Conservation (phyloP, 2,329 filamentous ascomycete species). For the Microdochium nivale region DNA sequence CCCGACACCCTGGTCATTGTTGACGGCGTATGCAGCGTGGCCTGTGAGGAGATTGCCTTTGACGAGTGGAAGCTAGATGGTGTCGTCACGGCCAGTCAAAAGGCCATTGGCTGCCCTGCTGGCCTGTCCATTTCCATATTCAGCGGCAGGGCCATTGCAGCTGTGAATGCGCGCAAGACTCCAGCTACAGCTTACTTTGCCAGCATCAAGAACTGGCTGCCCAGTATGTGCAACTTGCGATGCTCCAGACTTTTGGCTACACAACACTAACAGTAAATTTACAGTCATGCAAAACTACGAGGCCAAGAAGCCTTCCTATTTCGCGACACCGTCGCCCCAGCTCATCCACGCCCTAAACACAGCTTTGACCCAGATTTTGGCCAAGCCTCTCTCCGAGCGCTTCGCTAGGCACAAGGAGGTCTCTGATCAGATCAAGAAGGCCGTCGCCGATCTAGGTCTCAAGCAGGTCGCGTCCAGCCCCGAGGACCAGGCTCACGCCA, state of each 20-base stretch:
- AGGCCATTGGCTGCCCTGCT: slow-evolving; percentile 92
- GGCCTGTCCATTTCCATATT: slow-evolving; percentile 92
- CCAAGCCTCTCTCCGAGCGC: slow-evolving; percentile 70
- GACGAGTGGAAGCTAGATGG: slow-evolving; percentile 91
- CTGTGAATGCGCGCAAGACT: slow-evolving; percentile 71
- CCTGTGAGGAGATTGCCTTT: slow-evolving; percentile 91
- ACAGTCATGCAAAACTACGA: slow-evolving; percentile 99
- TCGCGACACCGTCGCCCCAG: slow-evolving; percentile 92
- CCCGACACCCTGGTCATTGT: slow-evolving; percentile 88
- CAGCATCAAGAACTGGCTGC: slow-evolving; percentile 94
- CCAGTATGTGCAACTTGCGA: slow-evolving; percentile 48
- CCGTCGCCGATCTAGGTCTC: slow-evolving; percentile 70
- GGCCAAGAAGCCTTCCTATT: slow-evolving; percentile 94
- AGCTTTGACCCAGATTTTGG: slow-evolving; percentile 74
- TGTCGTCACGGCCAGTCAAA: slow-evolving; percentile 90
- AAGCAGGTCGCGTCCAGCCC: slow-evolving; percentile 79
- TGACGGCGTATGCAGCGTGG: slow-evolving; percentile 95
- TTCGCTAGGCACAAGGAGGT: slow-evolving; percentile 73
- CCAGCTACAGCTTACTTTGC: slow-evolving; percentile 87
- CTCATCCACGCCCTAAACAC: slow-evolving; percentile 90
- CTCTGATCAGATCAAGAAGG: slow-evolving; percentile 81
- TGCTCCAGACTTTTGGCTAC: background rate
- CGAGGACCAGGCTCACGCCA: slow-evolving; percentile 89
- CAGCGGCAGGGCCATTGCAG: slow-evolving; percentile 77
- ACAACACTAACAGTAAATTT: slow-evolving; percentile 7